Base-by-base conservation (phyloP, 1,284 basidiomycete genomes). In the Hemileia vastatrix region DNA sequence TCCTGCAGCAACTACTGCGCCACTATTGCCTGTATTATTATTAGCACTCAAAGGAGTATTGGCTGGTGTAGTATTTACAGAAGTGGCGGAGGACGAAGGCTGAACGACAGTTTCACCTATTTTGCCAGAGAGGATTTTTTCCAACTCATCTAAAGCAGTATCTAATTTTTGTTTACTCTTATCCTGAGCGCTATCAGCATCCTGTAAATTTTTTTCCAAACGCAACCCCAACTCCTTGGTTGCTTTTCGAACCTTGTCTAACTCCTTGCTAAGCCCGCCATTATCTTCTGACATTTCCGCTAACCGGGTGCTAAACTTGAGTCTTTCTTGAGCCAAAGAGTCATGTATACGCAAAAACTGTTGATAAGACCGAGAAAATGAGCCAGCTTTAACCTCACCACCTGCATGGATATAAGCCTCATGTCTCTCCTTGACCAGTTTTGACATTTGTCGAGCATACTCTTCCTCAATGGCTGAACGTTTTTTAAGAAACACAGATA, bases 61-160 rank as follows among this genome's bases (percentile, higher is more conserved):
- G 66, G n/a, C 61, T 60, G 24, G 66, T 69, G 4, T 67, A 70
- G 67, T 87, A 84, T 61, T 58, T 23, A 19, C 50, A 33, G 4
- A 64, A 51, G 47, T 71, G 68, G 1, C 67, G 66, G 27, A 68
- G 44, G 0, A 90, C 80, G 6, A 81, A 82, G 52, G 84, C 85
- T 94, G 90, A 70, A 87, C 87, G 64, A 87, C 77, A 3, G 84
- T 85, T 76, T 97, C 94, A 21, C 95, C 93, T 74, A 94, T 90
- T 77, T 98, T 97, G 74, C 92, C 84, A 5, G 97, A 79, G 1
- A 98, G 77, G n/a, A 97, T 80, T 13, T 93, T 84, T 76, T 96
- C 95, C 27, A 98, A 79, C 72, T 98, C 95, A 76, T 98, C 95
- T 0, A 90, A 91, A 0, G 90, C 87, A 1, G 86, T 76, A 68